Conservation (phyloP, 2,329 filamentous ascomycete species). For the Colletotrichum abscissum region DNA sequence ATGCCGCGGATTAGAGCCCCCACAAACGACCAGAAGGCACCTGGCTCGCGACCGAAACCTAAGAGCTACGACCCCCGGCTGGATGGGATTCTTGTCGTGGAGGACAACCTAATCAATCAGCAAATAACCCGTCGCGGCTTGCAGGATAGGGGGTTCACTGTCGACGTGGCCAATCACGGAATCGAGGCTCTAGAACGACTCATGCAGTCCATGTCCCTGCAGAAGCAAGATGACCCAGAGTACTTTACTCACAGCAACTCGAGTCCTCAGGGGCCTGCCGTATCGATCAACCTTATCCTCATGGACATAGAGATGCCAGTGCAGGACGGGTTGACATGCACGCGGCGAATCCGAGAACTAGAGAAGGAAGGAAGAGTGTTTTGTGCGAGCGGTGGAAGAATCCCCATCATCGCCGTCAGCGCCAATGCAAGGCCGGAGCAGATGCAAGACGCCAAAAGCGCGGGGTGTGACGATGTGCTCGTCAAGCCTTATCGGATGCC, state of each 20-base stretch:
- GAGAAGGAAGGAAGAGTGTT: constrained; percentile 65
- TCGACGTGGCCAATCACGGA: constrained; percentile 68
- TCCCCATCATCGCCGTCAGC: constrained; percentile 75
- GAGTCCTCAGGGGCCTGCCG: background rate
- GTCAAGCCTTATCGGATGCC: constrained; percentile 78
- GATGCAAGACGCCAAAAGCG: constrained; percentile 60
- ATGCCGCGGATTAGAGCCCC: background rate
- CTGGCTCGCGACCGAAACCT: constrained; percentile 22
- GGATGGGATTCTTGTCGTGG: constrained; percentile 64
- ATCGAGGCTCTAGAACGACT: constrained; percentile 65
- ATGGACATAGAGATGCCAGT: constrained; percentile 85
- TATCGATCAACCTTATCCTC: constrained; percentile 69
- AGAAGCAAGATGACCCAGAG: constrained; percentile 15
- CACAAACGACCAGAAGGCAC: constrained; percentile 21
- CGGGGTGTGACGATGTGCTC: constrained; percentile 72
- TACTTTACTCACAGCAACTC: constrained; percentile 12
- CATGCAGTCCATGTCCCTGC: constrained; percentile 42
- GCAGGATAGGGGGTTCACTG: constrained; percentile 59
- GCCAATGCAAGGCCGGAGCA: constrained; percentile 76
- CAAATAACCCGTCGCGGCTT: constrained; percentile 65
- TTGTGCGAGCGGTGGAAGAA: constrained; percentile 55
- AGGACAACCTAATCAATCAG: constrained; percentile 72
- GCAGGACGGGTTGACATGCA: constrained; percentile 77
- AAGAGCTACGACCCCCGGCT: constrained; percentile 41
- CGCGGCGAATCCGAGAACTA: constrained; percentile 70